phyloP scores from a whole-genome alignment of 768 basidiomycete species.

The Phaeotremella fagi region DNA sequence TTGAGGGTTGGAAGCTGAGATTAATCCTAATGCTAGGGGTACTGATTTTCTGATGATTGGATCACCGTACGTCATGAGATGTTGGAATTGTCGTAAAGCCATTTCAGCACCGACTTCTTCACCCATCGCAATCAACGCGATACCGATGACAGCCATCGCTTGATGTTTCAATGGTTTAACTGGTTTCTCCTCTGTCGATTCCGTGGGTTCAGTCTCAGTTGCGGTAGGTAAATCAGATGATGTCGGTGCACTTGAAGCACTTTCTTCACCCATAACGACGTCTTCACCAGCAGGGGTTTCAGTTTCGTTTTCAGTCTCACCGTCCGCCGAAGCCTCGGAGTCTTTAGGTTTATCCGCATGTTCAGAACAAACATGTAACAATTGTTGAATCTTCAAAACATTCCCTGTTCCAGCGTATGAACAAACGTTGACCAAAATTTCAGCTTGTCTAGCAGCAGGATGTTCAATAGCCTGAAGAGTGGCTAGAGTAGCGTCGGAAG shows the following conservation, averaged over 20 bases:
- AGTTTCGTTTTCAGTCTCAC: constrained; percentile 16
- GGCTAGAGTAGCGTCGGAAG: constrained; percentile 86
- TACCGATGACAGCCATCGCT: constrained; percentile 85
- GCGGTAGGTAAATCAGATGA: constrained; percentile 1
- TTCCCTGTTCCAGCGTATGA: constrained; percentile 94
- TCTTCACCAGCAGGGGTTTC: constrained; percentile 49
- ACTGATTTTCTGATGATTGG: constrained; percentile 85
- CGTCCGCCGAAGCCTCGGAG: constrained; percentile 16
- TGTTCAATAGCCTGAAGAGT: constrained; percentile 90
- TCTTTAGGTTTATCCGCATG: constrained; percentile 59
- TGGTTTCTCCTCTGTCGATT: constrained; percentile 7
- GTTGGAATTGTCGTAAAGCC: constrained; percentile 95
- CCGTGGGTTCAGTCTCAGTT: constrained; percentile 5
- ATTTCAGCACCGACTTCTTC: constrained; percentile 97
- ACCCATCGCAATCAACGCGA: constrained; percentile 93
- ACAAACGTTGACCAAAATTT: constrained; percentile 87
- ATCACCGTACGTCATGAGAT: constrained; percentile 98
- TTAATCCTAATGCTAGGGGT: constrained; percentile 88
- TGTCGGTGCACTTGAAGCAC: constrained; percentile 8
- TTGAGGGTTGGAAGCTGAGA: constrained; percentile 93
- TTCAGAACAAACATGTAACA: constrained; percentile 91
- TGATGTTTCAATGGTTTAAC: constrained; percentile 60
- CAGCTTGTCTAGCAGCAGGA: constrained; percentile 81
- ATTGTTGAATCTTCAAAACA: constrained; percentile 82
- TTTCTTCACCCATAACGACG: constrained; percentile 17